phyloP scores from a whole-genome alignment of 208 protist genomes.

The Trypanosoma lewisi region DNA sequence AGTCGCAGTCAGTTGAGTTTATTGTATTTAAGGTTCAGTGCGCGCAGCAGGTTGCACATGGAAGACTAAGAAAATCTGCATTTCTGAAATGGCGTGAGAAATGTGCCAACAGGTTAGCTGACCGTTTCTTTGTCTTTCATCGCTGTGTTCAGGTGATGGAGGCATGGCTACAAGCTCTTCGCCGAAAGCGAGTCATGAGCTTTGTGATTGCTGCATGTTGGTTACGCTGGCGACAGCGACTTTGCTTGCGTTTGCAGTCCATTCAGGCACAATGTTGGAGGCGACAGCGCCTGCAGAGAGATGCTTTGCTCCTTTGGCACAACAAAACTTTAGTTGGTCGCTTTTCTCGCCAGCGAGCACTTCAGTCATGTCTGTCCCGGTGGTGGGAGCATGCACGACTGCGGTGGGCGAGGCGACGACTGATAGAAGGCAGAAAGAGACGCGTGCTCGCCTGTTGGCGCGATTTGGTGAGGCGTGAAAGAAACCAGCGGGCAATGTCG shows the following conservation, averaged over 20 bases:
- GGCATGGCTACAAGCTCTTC: conserved; percentile 27
- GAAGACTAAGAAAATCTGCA: not conserved
- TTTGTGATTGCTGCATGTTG: conserved; percentile 15
- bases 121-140: conserved; percentile 30
- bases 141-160: conserved; percentile 13
- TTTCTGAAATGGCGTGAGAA: conserved; percentile 7
- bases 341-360: not conserved
- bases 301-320: conserved; percentile 5
- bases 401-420: not conserved
- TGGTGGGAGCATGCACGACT: conserved; percentile 20
- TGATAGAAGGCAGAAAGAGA: not conserved
- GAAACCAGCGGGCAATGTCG: conserved; percentile 14
- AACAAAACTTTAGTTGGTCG: not conserved
- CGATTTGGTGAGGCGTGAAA: conserved; percentile 1
- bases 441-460: conserved; percentile 19
- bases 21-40: conserved; percentile 20
- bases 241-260: conserved; percentile 7
- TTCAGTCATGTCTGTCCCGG: not conserved
- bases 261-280: conserved; percentile 11
- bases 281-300: not conserved
- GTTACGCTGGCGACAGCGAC: conserved; percentile 24
- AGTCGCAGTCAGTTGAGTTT: conserved; percentile 9
- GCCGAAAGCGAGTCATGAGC: conserved; percentile 1
- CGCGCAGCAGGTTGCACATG: conserved; percentile 19
- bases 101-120: conserved; percentile 8